Conservation (phyloP, 331 rosid genomes). For the Saraca asoca region DNA sequence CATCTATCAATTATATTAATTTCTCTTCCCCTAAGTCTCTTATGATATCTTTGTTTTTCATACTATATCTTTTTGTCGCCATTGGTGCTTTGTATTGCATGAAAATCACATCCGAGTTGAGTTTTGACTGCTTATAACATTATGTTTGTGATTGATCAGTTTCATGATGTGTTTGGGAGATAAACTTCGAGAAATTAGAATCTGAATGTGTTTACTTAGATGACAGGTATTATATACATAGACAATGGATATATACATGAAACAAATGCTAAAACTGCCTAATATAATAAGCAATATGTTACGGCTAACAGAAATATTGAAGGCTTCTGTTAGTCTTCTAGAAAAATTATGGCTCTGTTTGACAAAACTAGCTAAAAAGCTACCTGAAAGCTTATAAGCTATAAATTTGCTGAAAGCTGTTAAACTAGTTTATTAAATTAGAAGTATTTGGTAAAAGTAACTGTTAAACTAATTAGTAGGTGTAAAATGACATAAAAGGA, state of each 20-base stretch:
- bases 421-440: too few relatives aligned
- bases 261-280: too few relatives aligned
- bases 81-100: conserved; percentile 23
- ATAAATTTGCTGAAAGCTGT: too few relatives aligned
- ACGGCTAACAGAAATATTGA: not conserved
- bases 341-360: too few relatives aligned
- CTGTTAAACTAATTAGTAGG: too few relatives aligned
- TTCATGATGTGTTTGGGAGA: conserved; percentile 18
- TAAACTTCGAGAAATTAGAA: not conserved
- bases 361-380: too few relatives aligned
- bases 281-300: not conserved
- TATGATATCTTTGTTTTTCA: conserved; percentile 6
- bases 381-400: too few relatives aligned
- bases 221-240: too few relatives aligned
- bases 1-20: conserved; percentile 31
- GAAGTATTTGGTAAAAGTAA: too few relatives aligned
- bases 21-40: conserved; percentile 11
- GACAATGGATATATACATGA: too few relatives aligned
- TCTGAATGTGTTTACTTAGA: too few relatives aligned
- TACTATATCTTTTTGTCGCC: conserved; percentile 24
- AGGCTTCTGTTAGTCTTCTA: not conserved
- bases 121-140: not conserved
- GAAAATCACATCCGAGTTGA: not conserved
- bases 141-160: conserved; percentile 12
- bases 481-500: too few relatives aligned